Base-by-base conservation (phyloP, 768 basidiomycete species). In the Chlorophyllum brunneum region DNA sequence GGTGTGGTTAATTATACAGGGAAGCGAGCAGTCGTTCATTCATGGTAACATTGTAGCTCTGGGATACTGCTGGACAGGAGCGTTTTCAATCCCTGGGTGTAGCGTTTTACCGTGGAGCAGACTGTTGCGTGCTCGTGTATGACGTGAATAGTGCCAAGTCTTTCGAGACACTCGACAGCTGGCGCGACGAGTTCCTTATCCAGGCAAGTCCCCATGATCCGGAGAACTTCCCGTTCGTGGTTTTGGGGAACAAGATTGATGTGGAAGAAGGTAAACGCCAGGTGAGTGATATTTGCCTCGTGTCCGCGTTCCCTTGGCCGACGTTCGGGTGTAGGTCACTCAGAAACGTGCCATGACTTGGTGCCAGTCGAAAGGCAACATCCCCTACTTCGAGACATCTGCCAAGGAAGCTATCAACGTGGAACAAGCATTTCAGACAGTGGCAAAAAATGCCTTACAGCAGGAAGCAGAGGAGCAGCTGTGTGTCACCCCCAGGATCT, bases 341-440 rank as follows among this genome's bases (percentile, higher is more conserved):
- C 95, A 99, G 85, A 99, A 99, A 69, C 89, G 95, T 37, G 95
- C 97, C 15, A 98, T 98, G 94, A 92, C 95, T 3, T 99, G 97
- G 97, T 99, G 97, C 69, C 95, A 98, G 63, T 88, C 95, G 54
- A 98, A 98, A 75, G 95, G 95, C 66, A 98, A 98, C 71, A 98
- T 99, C 58, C 97, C 97, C 24, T 99, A 98, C 73, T 99, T 98
- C 67, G 97, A 99, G 76, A 98, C 97, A 4, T 99, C 97, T 7
- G 97, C 97, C 34, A 99, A 99, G 73, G 97, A 99, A 71, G 95
- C 97, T 9, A 98, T 98, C 78, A 99, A 99, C 63, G 97, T 99
- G 49, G 97, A 99, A 68, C 95, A 98, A 68, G 97, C 95, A 3
- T 99, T 99, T 85, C 95, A 97, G 70, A 97, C 95, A 1, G 95